A percentile compares a stretch with the other conserved stretches of the same genome.
phyloP scores from a whole-genome alignment of 768 basidiomycete species.

The Rhodocollybia butyracea region DNA sequence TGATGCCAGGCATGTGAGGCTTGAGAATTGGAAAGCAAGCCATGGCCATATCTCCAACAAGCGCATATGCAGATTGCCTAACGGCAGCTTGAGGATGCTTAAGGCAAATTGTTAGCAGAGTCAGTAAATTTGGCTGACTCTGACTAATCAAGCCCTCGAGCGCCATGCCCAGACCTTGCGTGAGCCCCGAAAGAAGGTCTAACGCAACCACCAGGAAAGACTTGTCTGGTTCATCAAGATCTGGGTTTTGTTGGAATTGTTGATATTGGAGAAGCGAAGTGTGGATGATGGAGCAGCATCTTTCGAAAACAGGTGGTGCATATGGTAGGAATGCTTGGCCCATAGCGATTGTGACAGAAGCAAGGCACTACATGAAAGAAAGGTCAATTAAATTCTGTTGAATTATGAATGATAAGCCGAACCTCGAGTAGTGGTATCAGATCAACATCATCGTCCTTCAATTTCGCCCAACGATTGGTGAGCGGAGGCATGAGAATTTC shows the following conservation, averaged over 20 bases:
- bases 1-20: slow-evolving; percentile 83
- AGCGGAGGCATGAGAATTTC: slow-evolving; percentile 97
- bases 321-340: slow-evolving; percentile 86
- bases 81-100: slow-evolving; percentile 96
- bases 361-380: slow-evolving; percentile 84
- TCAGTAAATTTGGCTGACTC: slow-evolving; percentile 74
- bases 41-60: slow-evolving; percentile 97
- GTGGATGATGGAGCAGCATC: slow-evolving; percentile 86
- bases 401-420: slow-evolving; percentile 11
- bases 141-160: slow-evolving; percentile 70
- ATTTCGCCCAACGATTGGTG: slow-evolving; percentile 83
- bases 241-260: slow-evolving; percentile 82
- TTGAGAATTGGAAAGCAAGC: slow-evolving; percentile 86
- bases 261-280: slow-evolving; percentile 82
- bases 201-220: slow-evolving; percentile 97
- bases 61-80: slow-evolving; percentile 95
- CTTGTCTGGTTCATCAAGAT: slow-evolving; percentile 92
- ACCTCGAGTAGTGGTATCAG: slow-evolving; percentile 96
- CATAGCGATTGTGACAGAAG: slow-evolving; percentile 96
- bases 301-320: slow-evolving; percentile 87
- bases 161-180: slow-evolving; percentile 84
- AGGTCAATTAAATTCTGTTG: neutral
- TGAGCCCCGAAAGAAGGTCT: slow-evolving; percentile 93
- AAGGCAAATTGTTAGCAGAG: slow-evolving; percentile 81
- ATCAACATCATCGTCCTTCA: slow-evolving; percentile 90